Percentiles rank a stretch among this genome's conserved stretches.
phyloP scores from a whole-genome alignment of 768 basidiomycete genomes.

The Podaxis sp. region DNA sequence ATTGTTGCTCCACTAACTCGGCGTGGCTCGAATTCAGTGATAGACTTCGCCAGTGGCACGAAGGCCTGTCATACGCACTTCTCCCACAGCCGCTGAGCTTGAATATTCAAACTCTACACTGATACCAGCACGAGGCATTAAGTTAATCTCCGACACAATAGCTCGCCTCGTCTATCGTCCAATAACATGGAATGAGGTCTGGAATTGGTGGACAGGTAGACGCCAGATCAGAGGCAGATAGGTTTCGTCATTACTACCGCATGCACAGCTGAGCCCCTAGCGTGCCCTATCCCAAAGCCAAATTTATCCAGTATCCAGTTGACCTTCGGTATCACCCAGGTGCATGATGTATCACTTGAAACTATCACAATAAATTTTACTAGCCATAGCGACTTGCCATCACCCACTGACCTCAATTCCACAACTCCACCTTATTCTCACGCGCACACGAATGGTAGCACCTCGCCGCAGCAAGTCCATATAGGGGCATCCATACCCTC shows the following conservation, averaged over 20 bases:
- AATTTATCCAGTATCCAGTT: not conserved
- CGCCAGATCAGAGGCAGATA: not conserved
- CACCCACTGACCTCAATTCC: not conserved
- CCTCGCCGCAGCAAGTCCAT: conserved; percentile 14
- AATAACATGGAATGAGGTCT: not conserved
- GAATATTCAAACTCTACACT: not conserved
- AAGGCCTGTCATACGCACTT: not conserved
- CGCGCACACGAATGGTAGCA: conserved; percentile 10
- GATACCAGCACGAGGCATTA: conserved; percentile 7
- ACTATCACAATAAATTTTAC: conserved; percentile 1
- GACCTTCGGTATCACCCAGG: conserved; percentile 12
- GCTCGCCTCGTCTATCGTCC: not conserved
- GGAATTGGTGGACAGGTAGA: not conserved
- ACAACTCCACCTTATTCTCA: conserved; percentile 10
- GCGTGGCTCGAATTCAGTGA: not conserved
- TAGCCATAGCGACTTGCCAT: conserved; percentile 10
- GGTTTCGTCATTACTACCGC: not conserved
- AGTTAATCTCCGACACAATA: conserved; percentile 12
- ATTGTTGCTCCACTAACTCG: not conserved
- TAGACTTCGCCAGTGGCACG: not conserved
- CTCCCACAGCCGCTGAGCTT: conserved; percentile 12
- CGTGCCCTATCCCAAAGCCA: not conserved
- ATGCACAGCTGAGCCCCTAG: not conserved
- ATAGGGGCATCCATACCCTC: conserved; percentile 4
- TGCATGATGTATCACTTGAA: not conserved